Conservation (phyloP, 768 basidiomycete genomes). For the Auricularia auricula-judae region DNA sequence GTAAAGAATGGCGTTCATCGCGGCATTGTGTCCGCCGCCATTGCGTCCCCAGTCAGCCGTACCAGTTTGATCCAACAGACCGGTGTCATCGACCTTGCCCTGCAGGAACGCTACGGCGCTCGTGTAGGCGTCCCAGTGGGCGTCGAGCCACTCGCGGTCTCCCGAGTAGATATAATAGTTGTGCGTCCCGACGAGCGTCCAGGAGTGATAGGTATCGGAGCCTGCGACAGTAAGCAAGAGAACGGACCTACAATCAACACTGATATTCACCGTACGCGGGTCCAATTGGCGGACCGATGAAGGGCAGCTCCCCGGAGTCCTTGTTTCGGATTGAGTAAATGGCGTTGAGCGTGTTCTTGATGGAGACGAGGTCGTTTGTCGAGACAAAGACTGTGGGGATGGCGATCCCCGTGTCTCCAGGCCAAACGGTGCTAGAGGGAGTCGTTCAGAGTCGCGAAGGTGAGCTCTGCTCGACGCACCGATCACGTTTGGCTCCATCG, state of each 20-base stretch:
- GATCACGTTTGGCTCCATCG: conserved; percentile 9
- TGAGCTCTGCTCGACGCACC: not conserved
- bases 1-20: conserved; percentile 45
- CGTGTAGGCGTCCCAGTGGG: conserved; percentile 40
- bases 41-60: conserved; percentile 46
- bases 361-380: conserved; percentile 45
- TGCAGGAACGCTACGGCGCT: conserved; percentile 44
- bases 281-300: not conserved
- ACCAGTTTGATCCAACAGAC: conserved; percentile 46
- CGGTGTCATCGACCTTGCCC: conserved; percentile 31
- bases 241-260: not conserved
- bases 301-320: conserved; percentile 30
- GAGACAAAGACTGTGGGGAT: conserved; percentile 52
- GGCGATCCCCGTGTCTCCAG: conserved; percentile 46
- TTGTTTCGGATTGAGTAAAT: not conserved
- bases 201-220: conserved; percentile 44
- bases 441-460: not conserved
- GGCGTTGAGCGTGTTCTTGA: conserved; percentile 20
- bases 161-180: conserved; percentile 50
- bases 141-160: conserved; percentile 38
- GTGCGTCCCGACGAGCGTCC: conserved; percentile 49
- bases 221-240: not conserved
- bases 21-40: conserved; percentile 45
- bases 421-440: not conserved
- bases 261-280: not conserved